phyloP scores from a whole-genome alignment of 2,329 filamentous ascomycete genomes.

The Penicillium brasilianum region DNA sequence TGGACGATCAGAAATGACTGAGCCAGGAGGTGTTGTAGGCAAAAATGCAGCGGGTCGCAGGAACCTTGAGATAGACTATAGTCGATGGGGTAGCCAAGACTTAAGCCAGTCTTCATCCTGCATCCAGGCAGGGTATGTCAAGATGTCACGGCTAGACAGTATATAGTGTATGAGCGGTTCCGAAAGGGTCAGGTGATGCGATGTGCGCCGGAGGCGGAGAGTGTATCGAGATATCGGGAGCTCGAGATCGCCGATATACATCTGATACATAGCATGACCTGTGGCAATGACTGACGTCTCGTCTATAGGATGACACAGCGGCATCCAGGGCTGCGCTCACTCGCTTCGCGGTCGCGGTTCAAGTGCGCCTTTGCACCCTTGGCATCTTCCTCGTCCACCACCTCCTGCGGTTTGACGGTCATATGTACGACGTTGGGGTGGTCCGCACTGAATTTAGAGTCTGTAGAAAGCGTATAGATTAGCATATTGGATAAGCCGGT shows the following conservation, averaged over 20 bases:
- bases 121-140: conserved; percentile 21
- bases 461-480: conserved; percentile 52
- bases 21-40: conserved; percentile 2
- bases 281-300: not conserved
- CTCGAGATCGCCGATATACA: not conserved
- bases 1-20: conserved; percentile 10
- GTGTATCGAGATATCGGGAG: not conserved
- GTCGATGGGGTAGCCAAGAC: not conserved
- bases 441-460: conserved; percentile 77
- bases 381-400: conserved; percentile 78
- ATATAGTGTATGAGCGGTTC: not conserved
- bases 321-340: conserved; percentile 64
- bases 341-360: conserved; percentile 58
- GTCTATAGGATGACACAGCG: conserved; percentile 67
- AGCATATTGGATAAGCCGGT: not conserved
- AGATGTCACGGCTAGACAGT: conserved; percentile 13
- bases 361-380: conserved; percentile 64
- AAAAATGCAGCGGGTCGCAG: conserved; percentile 20
- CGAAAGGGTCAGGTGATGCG: not conserved
- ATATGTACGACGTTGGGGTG: conserved; percentile 89
- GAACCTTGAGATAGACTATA: not conserved
- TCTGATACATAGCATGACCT: not conserved
- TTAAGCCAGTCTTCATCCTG: conserved; percentile 16
- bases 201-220: too few relatives aligned
- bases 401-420: conserved; percentile 85